Conservation (phyloP, 176 grass and related monocot species). For the Rhynchospora breviuscula region DNA sequence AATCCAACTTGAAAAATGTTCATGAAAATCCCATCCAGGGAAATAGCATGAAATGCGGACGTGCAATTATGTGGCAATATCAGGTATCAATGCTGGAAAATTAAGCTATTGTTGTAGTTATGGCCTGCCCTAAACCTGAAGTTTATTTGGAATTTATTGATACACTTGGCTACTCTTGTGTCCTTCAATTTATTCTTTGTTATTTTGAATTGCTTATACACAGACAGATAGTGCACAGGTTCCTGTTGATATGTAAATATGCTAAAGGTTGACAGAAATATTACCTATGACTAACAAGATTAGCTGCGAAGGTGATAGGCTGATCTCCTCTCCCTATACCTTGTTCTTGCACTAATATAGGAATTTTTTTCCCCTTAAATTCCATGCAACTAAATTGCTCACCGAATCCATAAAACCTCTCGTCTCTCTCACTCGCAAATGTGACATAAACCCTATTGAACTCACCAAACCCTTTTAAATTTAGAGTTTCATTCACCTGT, state of each 20-base stretch:
- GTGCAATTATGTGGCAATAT: background rate
- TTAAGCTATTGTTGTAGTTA: background rate
- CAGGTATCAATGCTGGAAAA: background rate
- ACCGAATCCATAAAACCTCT: slow-evolving; percentile 82
- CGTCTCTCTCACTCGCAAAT: slow-evolving; percentile 52
- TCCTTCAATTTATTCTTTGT: background rate
- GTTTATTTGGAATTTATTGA: background rate
- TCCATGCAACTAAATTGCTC: slow-evolving; percentile 92
- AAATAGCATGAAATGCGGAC: background rate
- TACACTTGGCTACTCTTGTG: background rate
- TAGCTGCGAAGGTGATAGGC: slow-evolving; percentile 87
- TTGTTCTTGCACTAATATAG: slow-evolving; percentile 89
- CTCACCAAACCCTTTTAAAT: slow-evolving; percentile 29
- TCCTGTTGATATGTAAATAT: background rate
- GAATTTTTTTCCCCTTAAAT: slow-evolving; percentile 78
- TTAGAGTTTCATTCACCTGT: slow-evolving; percentile 9
- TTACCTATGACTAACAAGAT: slow-evolving; percentile 88
- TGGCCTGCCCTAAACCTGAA: background rate
- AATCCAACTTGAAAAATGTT: background rate
- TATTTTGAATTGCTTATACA: background rate
- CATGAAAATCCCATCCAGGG: background rate
- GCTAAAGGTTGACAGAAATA: background rate
- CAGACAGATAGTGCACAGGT: too few relatives aligned
- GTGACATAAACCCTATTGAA: slow-evolving; percentile 74
- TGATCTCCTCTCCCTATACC: slow-evolving; percentile 94